Evolutionary conservation across 2,329 filamentous ascomycete genomes (phyloP).

Genomic region (Aspergillus glaucus): DNA sequence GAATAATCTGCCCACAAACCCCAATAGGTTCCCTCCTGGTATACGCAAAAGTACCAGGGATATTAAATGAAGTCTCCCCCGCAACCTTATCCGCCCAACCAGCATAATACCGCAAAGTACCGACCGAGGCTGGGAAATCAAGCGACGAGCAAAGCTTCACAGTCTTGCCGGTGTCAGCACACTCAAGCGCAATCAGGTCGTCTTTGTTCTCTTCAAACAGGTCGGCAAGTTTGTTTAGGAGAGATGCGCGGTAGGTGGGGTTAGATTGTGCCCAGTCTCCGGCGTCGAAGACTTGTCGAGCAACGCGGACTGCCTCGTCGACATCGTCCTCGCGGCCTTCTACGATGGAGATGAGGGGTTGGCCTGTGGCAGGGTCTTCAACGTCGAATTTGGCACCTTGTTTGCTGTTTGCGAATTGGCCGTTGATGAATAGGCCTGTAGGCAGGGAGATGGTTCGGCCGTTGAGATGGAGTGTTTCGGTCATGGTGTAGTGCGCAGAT

Average conservation of each 20-base stretch:
- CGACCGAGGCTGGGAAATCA: background rate
- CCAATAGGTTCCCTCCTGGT: slow-evolving; percentile 69
- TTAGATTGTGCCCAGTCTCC: background rate
- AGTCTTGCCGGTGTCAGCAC: background rate
- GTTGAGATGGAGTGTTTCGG: background rate
- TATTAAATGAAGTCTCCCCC: slow-evolving; percentile 75
- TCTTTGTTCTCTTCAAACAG: background rate
- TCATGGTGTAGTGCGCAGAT: background rate
- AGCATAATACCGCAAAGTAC: slow-evolving; percentile 70
- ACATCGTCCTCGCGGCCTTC: background rate
- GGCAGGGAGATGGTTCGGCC: background rate
- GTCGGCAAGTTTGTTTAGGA: background rate
- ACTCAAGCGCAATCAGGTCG: background rate
- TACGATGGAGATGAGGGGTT: background rate
- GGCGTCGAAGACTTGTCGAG: background rate
- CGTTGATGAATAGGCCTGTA: background rate
- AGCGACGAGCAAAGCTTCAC: background rate
- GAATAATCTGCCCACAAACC: slow-evolving; percentile 79
- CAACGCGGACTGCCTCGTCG: background rate
- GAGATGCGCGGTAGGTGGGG: background rate
- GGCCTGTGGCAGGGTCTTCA: background rate
- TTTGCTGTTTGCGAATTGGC: background rate
- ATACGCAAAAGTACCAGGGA: slow-evolving; percentile 74
- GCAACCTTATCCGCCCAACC: slow-evolving; percentile 92
- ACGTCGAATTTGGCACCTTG: background rate